Evolutionary conservation across 306 rosid genomes (phyloP).

Genomic region (Corylus americana): DNA sequence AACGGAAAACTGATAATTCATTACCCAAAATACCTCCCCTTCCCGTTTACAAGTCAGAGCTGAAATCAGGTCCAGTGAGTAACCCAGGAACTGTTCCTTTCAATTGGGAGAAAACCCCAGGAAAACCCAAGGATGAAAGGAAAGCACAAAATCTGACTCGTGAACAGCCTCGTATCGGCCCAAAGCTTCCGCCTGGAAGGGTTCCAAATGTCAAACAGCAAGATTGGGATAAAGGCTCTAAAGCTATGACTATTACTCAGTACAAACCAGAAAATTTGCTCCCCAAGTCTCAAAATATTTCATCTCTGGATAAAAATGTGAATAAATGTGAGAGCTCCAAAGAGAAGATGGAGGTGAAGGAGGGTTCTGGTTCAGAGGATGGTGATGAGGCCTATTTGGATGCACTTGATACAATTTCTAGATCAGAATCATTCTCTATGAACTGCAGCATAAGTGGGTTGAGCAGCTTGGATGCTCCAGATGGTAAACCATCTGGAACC

Average conservation of each 20-base stretch:
- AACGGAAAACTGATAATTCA: constrained; percentile 44
- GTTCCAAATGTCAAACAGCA: constrained; percentile 40
- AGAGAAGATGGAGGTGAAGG: constrained; percentile 35
- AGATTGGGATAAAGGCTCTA: constrained; percentile 35
- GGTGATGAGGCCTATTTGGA: constrained; percentile 65
- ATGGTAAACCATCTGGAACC: constrained; percentile 38
- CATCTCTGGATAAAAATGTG: constrained; percentile 29
- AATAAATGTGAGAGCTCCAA: constrained; percentile 28
- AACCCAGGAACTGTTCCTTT: constrained; percentile 82
- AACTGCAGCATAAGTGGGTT: constrained; percentile 68
- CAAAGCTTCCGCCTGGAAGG: constrained; percentile 78
- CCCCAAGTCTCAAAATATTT: constrained; percentile 32
- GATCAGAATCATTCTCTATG: constrained; percentile 71
- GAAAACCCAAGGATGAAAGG: constrained; percentile 74
- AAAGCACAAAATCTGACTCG: constrained; percentile 21
- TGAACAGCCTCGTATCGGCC: constrained; percentile 42
- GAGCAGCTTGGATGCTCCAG: constrained; percentile 68
- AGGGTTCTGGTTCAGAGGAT: constrained; percentile 45
- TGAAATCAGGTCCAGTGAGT: constrained; percentile 78
- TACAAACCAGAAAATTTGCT: constrained; percentile 29
- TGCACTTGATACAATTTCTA: constrained; percentile 71
- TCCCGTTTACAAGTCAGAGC: constrained; percentile 68
- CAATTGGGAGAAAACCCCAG: constrained; percentile 83
- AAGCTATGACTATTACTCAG: constrained; percentile 33
- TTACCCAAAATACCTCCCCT: constrained; percentile 45